A percentile compares a stretch with the other conserved stretches of the same genome.
These are phyloP conservation scores for Mycena galericulata DNA, from an alignment of 768 basidiomycete genomes.

Conservation along the genomic window DNA sequence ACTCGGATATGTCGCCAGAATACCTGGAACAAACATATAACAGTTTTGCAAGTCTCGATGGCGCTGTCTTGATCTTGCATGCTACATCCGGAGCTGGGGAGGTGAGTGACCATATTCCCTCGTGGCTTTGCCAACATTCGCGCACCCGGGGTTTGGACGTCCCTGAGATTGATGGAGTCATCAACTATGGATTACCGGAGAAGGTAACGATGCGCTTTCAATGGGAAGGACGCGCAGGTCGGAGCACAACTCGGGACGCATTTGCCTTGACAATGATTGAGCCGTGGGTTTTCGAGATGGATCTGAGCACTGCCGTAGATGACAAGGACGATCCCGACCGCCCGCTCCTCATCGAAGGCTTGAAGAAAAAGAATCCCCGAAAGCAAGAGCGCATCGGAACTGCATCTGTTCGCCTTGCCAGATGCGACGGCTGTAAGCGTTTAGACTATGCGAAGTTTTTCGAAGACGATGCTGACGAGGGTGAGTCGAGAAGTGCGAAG, in stretches of 20 bases:
- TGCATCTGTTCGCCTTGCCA: neutral
- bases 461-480: constrained; percentile 6
- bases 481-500: neutral
- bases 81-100: constrained; percentile 9
- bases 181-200: neutral
- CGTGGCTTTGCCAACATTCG: too few relatives aligned
- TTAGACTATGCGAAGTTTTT: neutral
- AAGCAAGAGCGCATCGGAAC: constrained; percentile 13
- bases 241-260: neutral
- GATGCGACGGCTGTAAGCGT: neutral
- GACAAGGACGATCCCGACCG: neutral
- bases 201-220: neutral
- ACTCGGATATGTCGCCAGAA: constrained; percentile 10
- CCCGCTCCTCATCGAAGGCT: neutral
- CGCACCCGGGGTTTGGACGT: constrained; percentile 4
- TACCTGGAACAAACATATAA: neutral
- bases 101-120: neutral
- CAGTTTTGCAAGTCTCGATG: constrained; percentile 13
- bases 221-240: constrained; percentile 4
- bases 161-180: neutral
- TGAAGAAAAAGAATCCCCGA: neutral
- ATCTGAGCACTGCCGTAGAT: neutral
- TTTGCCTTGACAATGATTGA: constrained; percentile 18
- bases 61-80: neutral
- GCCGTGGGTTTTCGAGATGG: constrained; percentile 8